Evolutionary conservation across 2,329 filamentous ascomycete genomes (phyloP), one percentile per base, ranked within the genome.

Genomic region (Colletotrichum incanum): DNA sequence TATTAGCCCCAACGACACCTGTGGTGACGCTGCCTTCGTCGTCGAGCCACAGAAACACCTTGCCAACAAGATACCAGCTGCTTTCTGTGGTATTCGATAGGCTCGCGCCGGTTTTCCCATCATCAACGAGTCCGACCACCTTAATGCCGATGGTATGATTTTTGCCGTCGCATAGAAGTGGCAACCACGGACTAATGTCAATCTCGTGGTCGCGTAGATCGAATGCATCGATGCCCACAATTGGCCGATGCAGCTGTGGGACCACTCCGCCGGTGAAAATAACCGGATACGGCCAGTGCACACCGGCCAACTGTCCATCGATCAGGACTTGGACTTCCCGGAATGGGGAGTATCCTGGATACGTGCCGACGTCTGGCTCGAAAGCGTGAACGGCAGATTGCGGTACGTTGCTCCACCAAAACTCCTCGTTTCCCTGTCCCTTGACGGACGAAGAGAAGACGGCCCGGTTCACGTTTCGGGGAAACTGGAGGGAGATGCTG

Each of bases 211-310:
- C 93, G 47, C 88, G 86, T 28, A 97, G 84, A 77, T 96, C 93
- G 78, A 94, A 96, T 0, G 93, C 90, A 77, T 96, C 91, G 31
- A 93, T 90, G 1, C 93, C 93, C 2, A 93, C 94, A 65, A 96
- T 87, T 0, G 94, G 94, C 7, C 93, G 86, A 88, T 95, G 94
- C 52, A 96, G 87, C 1, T 91, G 90, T 4, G 93, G 93, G 0
- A 93, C 91, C 4, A 97, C 86, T 1, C 94, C 94, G 2, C 94
- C 94, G 0, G 94, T 95, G 76, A 95, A 96, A 56, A 97, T 91
- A 20, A 94, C 87, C 0, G 94, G 93, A 76, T 93, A 96, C 0
- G 94, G 94, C 93, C 93, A 96, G 37, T 90, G 88, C 2, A 95
- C 90, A 1, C 94, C 94, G 1, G 93, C 93, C 31, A 96, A 81